Evolutionary conservation across 2,329 filamentous ascomycete genomes (phyloP).

Genomic region (Xylaria polymorpha): DNA sequence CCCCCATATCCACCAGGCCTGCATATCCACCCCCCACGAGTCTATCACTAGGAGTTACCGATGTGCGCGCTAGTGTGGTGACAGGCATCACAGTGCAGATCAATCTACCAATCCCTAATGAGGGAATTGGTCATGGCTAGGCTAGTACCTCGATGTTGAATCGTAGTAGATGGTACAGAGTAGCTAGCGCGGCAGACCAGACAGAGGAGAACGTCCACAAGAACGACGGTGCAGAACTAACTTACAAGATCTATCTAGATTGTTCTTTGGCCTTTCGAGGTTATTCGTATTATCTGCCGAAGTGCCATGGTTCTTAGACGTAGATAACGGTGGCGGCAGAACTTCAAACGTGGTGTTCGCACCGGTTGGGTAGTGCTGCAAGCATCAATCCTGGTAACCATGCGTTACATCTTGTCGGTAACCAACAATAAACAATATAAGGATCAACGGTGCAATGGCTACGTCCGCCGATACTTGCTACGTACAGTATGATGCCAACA

Average conservation of each 20-base stretch:
- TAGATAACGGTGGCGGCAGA: not conserved
- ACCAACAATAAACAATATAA: not conserved
- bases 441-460: not conserved
- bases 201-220: not conserved
- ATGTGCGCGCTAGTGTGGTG: not conserved
- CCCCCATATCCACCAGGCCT: slow-evolving; percentile 20
- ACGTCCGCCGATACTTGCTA: not conserved
- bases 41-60: not conserved
- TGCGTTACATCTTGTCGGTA: not conserved
- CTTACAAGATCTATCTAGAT: not conserved
- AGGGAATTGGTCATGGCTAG: not conserved
- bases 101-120: not conserved
- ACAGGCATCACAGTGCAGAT: slow-evolving; percentile 4
- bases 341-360: not conserved
- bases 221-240: not conserved
- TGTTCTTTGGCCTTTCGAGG: too few relatives aligned
- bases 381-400: not conserved
- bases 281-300: slow-evolving; percentile 3
- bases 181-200: not conserved
- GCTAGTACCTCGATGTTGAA: not conserved
- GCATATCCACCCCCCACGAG: slow-evolving; percentile 10
- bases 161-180: not conserved
- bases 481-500: not conserved
- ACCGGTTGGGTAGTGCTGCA: not conserved
- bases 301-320: not conserved